These are phyloP conservation scores for Saturnispora zaruensis DNA, from an alignment of 805 yeast species.

Conservation along the genomic window DNA sequence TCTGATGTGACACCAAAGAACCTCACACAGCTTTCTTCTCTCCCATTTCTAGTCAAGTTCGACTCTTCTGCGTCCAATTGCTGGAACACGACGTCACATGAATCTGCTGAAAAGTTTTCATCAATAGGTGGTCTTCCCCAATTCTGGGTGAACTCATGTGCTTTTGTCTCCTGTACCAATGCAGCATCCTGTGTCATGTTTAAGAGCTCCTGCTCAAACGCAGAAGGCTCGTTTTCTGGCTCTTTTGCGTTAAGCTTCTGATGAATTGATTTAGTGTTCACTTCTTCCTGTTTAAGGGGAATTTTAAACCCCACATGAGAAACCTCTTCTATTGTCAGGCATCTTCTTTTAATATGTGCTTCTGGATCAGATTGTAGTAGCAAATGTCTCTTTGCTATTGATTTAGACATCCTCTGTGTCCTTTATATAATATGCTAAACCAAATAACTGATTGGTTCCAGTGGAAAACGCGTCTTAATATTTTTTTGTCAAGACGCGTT, in stretches of 20 bases:
- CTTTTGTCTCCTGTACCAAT: constrained; percentile 15
- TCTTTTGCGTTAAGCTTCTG: constrained; percentile 23
- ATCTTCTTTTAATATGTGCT: constrained; percentile 7
- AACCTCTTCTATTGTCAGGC: constrained; percentile 9
- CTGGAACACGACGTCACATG: constrained; percentile 62
- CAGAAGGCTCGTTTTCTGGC: constrained; percentile 32
- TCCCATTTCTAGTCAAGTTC: constrained; percentile 25
- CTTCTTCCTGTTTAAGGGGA: constrained; percentile 21
- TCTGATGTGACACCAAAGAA: constrained; percentile 87
- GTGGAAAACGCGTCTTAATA: neutral
- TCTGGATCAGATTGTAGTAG: constrained; percentile 8
- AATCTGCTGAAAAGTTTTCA: constrained; percentile 36
- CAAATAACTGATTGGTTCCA: neutral
- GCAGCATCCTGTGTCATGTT: constrained; percentile 32
- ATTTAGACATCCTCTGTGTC: neutral
- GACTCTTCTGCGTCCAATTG: constrained; percentile 94
- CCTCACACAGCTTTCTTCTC: constrained; percentile 57
- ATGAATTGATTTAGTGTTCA: constrained; percentile 21
- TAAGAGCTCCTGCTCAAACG: constrained; percentile 45
- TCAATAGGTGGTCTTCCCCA: constrained; percentile 52
- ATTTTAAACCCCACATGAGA: constrained; percentile 24
- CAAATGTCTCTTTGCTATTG: constrained; percentile 5
- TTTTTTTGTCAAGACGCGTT: neutral
- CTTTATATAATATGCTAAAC: neutral
- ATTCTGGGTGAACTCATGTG: constrained; percentile 23